A percentile compares a stretch with the other conserved stretches of the same genome.
Conservation (phyloP, 202 grass and related monocot species). For the Brachypodium distachyon region DNA sequence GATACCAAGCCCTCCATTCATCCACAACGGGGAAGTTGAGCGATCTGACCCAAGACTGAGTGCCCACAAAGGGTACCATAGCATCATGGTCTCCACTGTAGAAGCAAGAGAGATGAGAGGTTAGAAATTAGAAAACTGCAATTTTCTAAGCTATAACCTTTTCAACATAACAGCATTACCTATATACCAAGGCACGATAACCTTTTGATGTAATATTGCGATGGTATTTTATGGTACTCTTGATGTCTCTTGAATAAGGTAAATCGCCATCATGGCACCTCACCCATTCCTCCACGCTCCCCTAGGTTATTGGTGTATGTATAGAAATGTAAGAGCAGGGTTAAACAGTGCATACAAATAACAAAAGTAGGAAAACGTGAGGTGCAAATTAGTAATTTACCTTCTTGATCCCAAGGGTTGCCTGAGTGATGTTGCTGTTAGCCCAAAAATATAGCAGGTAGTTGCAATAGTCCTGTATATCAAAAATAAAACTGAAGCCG, state of each 20-base stretch:
- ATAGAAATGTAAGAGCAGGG: neutral
- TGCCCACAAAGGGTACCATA: neutral
- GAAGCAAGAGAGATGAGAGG: neutral
- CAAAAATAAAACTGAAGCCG: no score
- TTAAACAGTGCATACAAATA: no score
- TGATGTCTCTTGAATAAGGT: neutral
- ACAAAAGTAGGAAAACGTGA: no score
- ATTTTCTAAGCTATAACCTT: no score
- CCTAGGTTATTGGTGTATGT: neutral
- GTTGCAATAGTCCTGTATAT: no score
- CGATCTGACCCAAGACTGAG: conserved; percentile 7
- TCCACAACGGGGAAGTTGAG: neutral
- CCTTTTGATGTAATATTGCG: neutral
- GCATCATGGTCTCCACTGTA: neutral
- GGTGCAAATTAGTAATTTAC: no score
- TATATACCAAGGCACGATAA: conserved; percentile 8
- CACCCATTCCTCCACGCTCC: neutral
- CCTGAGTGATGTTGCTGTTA: no score
- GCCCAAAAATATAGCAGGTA: conserved; percentile 59
- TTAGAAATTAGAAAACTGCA: neutral
- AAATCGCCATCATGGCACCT: conserved; percentile 3
- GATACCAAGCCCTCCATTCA: conserved; percentile 17
- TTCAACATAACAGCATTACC: neutral
- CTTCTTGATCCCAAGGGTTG: no score
- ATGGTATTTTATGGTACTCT: neutral